Evolutionary conservation across 768 basidiomycete species (phyloP), one percentile per base, ranked within the genome.

Genomic region (Collybia sordida): DNA sequence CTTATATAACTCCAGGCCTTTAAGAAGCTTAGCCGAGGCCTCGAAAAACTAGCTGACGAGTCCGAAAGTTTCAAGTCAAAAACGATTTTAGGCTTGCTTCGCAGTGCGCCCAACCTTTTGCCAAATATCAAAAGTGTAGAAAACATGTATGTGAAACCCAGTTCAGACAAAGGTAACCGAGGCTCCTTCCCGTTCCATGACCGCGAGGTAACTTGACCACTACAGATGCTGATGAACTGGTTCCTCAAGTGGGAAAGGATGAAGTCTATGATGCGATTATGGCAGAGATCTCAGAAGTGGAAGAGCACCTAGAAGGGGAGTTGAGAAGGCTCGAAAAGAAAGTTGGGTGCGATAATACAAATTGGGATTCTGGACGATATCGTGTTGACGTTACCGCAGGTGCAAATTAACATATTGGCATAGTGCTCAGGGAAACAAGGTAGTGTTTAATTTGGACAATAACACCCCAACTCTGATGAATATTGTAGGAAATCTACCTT

Each of bases 161-260:
- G 71, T 12, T 68, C 68, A 18, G 83, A 85, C 43, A 85, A 85
- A 68, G 81, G 89, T 89, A 52, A 5, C 52, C 42, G 8, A 25
- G n/a, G 24, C 45, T 15, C 38, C 45, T 25, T 23, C 18, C 6
- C n/a, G 0, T 46, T 50, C 52, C 22, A 1, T 34, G 17, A 27
- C 22, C 14, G 27, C 53, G 28, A 21, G 37, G 56, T 18, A 24
- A 24, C 11, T 45, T 4, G 14, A 42, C 24, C 36, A 18, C 35
- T 47, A 57, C 49, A 88, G 85, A 81, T 53, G 68, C 67, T 43
- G 81, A 85, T 59, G 84, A 88, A 54, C 77, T 98, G 2, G 70
- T 91, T 15, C 97, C 97, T 2, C 76, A 79, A 45, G 75, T 81
- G n/a, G 95, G 94, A 19, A 90, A 90, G 58, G 93, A 98, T 57